Percentiles rank a stretch among this genome's conserved stretches.
These are phyloP conservation scores for Alternaria conjuncta DNA, from an alignment of 2,329 filamentous ascomycete genomes.

Conservation along the genomic window DNA sequence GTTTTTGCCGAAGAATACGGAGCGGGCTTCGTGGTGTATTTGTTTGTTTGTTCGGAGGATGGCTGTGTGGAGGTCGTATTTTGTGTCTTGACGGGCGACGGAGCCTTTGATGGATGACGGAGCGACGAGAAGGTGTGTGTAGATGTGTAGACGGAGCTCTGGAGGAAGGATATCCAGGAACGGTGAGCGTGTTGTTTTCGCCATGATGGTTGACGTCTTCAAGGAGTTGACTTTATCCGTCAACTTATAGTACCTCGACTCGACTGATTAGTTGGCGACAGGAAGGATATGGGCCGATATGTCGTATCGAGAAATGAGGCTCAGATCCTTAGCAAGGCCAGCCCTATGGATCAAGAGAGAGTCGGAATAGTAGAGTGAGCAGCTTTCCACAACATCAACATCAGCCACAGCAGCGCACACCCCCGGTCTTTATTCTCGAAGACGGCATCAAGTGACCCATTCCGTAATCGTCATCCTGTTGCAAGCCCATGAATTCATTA, in stretches of 20 bases:
- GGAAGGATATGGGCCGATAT: background rate
- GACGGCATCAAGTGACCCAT: slow-evolving; percentile 10
- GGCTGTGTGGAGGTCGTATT: slow-evolving; percentile 42
- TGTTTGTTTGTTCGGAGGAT: slow-evolving; percentile 49
- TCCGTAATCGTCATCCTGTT: slow-evolving; percentile 9
- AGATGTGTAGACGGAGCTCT: slow-evolving; percentile 40
- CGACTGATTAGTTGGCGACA: background rate
- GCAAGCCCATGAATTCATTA: slow-evolving; percentile 9
- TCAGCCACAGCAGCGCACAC: slow-evolving; percentile 3
- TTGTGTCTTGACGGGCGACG: slow-evolving; percentile 22
- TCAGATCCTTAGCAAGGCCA: slow-evolving; percentile 4
- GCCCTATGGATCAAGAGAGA: background rate
- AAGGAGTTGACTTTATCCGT: background rate
- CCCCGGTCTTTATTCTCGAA: slow-evolving; percentile 12
- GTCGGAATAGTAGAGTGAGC: background rate
- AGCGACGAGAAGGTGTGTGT: slow-evolving; percentile 35
- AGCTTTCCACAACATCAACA: background rate
- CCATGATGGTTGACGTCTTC: slow-evolving; percentile 2
- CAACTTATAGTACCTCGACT: background rate
- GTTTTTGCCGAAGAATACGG: slow-evolving; percentile 52
- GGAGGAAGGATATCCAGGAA: slow-evolving; percentile 38
- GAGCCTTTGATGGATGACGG: slow-evolving; percentile 27
- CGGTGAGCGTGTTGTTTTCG: slow-evolving; percentile 13
- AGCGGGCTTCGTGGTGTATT: slow-evolving; percentile 51
- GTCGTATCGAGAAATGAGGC: background rate